Percentiles rank a stretch among this genome's conserved stretches.
phyloP scores from a whole-genome alignment of 179 eudicot species.

The Kewa caespitosa region DNA sequence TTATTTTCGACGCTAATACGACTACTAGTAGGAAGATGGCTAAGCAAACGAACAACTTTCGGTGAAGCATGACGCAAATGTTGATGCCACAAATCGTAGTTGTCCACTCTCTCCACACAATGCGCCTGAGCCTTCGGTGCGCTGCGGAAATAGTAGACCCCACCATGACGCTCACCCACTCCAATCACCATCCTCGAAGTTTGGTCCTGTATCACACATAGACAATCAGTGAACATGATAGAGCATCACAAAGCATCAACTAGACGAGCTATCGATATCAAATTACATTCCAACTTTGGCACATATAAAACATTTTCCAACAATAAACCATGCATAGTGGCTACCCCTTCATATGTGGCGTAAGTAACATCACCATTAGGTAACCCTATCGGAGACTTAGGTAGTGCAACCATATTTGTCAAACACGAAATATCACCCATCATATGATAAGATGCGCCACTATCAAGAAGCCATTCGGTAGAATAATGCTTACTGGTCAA shows the following conservation, averaged over 20 bases:
- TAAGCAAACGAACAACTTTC: neutral
- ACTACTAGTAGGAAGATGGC: neutral
- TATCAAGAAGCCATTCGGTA: neutral
- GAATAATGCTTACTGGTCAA: neutral
- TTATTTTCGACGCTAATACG: neutral
- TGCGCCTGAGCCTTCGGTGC: neutral
- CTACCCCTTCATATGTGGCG: neutral
- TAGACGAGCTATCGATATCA: neutral
- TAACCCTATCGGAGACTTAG: neutral
- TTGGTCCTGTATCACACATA: neutral
- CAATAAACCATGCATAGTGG: neutral
- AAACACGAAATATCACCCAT: neutral
- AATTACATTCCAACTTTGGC: neutral
- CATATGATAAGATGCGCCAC: neutral
- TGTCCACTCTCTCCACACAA: neutral
- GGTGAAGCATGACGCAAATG: neutral
- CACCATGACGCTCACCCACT: neutral
- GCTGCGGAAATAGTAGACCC: neutral
- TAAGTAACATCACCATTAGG: neutral
- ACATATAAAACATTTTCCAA: neutral
- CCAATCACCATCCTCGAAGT: neutral
- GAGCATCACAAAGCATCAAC: neutral
- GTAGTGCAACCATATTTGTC: neutral
- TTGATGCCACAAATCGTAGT: neutral
- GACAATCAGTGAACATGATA: neutral